phyloP scores from a whole-genome alignment of 768 basidiomycete species.

The Pholiota molesta region DNA sequence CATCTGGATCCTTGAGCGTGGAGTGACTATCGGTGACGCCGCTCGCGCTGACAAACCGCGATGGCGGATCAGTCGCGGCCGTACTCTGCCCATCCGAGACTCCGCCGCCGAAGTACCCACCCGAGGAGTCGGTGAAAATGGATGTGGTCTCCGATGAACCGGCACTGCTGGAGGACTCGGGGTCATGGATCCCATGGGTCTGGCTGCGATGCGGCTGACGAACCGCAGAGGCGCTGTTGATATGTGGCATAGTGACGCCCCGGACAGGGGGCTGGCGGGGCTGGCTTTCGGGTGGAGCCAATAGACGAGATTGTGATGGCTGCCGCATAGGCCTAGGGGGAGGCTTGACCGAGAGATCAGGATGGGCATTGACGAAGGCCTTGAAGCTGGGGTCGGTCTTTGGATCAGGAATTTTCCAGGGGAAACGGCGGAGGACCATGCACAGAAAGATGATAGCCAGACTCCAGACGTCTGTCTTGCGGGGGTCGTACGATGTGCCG shows the following conservation, averaged over 20 bases:
- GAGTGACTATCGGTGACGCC: slow-evolving; percentile 22
- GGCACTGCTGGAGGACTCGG: slow-evolving; percentile 36
- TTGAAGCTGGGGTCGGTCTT: slow-evolving; percentile 92
- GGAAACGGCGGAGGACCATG: slow-evolving; percentile 96
- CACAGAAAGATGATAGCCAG: slow-evolving; percentile 99
- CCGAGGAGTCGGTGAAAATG: slow-evolving; percentile 45
- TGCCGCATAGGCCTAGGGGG: slow-evolving; percentile 35
- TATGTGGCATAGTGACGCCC: slow-evolving; percentile 39
- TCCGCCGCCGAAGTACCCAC: slow-evolving; percentile 12
- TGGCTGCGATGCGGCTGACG: slow-evolving; percentile 16
- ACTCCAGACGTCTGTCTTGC: slow-evolving; percentile 98
- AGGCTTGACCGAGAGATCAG: slow-evolving; percentile 68
- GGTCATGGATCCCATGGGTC: slow-evolving; percentile 37
- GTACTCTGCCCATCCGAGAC: slow-evolving; percentile 42
- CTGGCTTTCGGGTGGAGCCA: slow-evolving; percentile 1
- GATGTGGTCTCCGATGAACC: slow-evolving; percentile 48
- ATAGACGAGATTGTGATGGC: slow-evolving; percentile 11
- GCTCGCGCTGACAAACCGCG: slow-evolving; percentile 39
- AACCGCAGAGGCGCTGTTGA: not conserved
- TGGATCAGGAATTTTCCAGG: slow-evolving; percentile 97
- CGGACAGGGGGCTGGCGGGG: slow-evolving; percentile 29
- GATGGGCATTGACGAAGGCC: slow-evolving; percentile 91
- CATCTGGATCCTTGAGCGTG: slow-evolving; percentile 9
- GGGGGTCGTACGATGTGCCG: slow-evolving; percentile 85
- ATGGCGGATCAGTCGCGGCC: slow-evolving; percentile 51